Conservation (phyloP, 441 rosid species). For the Populus hybrid region DNA sequence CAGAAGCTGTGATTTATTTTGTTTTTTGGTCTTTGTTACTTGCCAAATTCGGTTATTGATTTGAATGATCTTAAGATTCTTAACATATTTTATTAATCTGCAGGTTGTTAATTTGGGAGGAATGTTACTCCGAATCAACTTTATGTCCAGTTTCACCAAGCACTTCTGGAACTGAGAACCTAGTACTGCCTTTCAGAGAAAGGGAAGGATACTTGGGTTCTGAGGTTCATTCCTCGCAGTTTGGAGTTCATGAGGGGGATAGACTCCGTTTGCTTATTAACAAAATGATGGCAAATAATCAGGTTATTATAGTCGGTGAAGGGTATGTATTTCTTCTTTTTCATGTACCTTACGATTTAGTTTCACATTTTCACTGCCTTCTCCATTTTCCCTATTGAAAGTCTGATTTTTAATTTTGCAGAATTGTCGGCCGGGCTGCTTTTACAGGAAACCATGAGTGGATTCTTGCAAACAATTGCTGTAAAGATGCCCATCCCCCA, state of each 20-base stretch:
- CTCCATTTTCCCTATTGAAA: constrained; percentile 1
- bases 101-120: constrained; percentile 63
- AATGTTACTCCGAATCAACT: constrained; percentile 49
- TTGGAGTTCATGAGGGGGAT: constrained; percentile 36
- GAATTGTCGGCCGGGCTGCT: constrained; percentile 90
- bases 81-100: neutral
- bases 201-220: constrained; percentile 39
- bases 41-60: neutral
- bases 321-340: constrained; percentile 48
- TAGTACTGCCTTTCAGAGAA: constrained; percentile 36
- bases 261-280: constrained; percentile 49
- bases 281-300: constrained; percentile 75
- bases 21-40: neutral
- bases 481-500: constrained; percentile 54
- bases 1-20: constrained; percentile 2
- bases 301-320: constrained; percentile 71
- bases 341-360: neutral
- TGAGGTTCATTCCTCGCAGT: constrained; percentile 26
- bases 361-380: neutral
- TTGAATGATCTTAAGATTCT: neutral
- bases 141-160: constrained; percentile 26
- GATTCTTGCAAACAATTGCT: constrained; percentile 60
- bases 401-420: constrained; percentile 31
- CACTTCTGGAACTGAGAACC: constrained; percentile 27
- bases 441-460: constrained; percentile 85